These are phyloP conservation scores for Dothiorella sarmentorum DNA, from an alignment of 2,329 filamentous ascomycete genomes.

Conservation along the genomic window DNA sequence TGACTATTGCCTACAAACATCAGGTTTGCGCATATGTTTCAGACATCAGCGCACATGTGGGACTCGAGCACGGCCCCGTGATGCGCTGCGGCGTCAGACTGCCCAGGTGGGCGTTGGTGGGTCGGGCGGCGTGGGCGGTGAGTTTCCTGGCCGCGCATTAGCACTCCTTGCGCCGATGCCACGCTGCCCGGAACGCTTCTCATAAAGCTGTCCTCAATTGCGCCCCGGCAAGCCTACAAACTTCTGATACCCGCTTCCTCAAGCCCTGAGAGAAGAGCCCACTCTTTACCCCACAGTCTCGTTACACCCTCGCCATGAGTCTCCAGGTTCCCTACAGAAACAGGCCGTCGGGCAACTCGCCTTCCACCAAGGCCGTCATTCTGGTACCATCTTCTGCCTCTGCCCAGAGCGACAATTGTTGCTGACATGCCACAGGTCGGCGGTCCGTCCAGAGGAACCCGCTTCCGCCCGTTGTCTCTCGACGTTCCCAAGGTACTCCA, in stretches of 20 bases:
- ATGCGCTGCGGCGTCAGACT: not conserved
- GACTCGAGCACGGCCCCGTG: slow-evolving; percentile 4
- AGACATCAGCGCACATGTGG: not conserved
- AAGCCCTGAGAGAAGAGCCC: not conserved
- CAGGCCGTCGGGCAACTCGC: slow-evolving; percentile 24
- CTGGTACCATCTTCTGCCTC: slow-evolving; percentile 56
- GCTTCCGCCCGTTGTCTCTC: slow-evolving; percentile 90
- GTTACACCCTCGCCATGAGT: slow-evolving; percentile 12
- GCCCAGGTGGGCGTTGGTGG: not conserved
- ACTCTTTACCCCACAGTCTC: not conserved
- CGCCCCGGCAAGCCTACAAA: not conserved
- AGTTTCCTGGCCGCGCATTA: slow-evolving; percentile 14
- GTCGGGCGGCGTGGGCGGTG: not conserved
- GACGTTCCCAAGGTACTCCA: slow-evolving; percentile 81
- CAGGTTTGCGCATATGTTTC: not conserved
- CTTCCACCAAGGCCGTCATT: slow-evolving; percentile 87
- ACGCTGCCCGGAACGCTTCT: slow-evolving; percentile 12
- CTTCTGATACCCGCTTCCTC: not conserved
- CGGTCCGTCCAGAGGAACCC: slow-evolving; percentile 89
- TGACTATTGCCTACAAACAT: too few relatives aligned
- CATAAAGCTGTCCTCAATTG: slow-evolving; percentile 18
- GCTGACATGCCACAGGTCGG: slow-evolving; percentile 65
- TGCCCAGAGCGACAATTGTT: slow-evolving; percentile 11
- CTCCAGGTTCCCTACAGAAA: slow-evolving; percentile 18
- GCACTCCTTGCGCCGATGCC: slow-evolving; percentile 18